phyloP scores from a whole-genome alignment of 2,329 filamentous ascomycete species.

The Fusarium solani-melongenae region DNA sequence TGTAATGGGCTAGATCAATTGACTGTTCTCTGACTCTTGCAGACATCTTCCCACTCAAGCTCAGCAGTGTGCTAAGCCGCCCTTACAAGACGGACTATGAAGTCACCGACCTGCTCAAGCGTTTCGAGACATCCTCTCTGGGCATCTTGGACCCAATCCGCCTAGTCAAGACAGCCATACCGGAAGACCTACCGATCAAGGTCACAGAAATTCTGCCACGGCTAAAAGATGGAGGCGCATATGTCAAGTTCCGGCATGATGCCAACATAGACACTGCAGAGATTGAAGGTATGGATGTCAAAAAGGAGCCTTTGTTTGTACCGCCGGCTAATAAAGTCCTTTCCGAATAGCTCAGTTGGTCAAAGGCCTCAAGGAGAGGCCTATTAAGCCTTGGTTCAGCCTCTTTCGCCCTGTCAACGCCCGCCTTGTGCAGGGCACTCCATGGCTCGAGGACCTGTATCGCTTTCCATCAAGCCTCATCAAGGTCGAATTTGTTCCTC shows the following conservation, averaged over 20 bases:
- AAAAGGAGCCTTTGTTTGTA: background rate
- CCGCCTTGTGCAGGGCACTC: slow-evolving; percentile 81
- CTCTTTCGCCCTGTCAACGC: slow-evolving; percentile 79
- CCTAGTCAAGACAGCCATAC: slow-evolving; percentile 71
- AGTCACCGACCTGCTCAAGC: slow-evolving; percentile 61
- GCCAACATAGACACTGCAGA: slow-evolving; percentile 52
- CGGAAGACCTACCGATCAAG: slow-evolving; percentile 70
- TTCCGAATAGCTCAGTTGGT: slow-evolving; percentile 61
- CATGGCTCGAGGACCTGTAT: slow-evolving; percentile 94
- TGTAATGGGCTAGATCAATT: background rate
- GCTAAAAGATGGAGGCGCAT: slow-evolving; percentile 91
- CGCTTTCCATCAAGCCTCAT: slow-evolving; percentile 81
- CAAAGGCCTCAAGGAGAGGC: slow-evolving; percentile 73
- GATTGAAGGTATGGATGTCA: slow-evolving; percentile 53
- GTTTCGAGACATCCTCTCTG: slow-evolving; percentile 63
- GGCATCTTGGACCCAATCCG: slow-evolving; percentile 63
- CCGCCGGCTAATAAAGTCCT: background rate
- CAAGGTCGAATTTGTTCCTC: slow-evolving; percentile 85
- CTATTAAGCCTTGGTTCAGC: slow-evolving; percentile 90
- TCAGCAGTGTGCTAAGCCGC: slow-evolving; percentile 62
- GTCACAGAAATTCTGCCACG: slow-evolving; percentile 86
- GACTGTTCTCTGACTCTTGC: slow-evolving; percentile 1
- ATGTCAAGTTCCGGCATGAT: slow-evolving; percentile 81
- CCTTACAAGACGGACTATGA: slow-evolving; percentile 63
- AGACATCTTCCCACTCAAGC: slow-evolving; percentile 87